Conservation (phyloP, 805 yeast species). For the Jamesozyma jinghongensis region DNA sequence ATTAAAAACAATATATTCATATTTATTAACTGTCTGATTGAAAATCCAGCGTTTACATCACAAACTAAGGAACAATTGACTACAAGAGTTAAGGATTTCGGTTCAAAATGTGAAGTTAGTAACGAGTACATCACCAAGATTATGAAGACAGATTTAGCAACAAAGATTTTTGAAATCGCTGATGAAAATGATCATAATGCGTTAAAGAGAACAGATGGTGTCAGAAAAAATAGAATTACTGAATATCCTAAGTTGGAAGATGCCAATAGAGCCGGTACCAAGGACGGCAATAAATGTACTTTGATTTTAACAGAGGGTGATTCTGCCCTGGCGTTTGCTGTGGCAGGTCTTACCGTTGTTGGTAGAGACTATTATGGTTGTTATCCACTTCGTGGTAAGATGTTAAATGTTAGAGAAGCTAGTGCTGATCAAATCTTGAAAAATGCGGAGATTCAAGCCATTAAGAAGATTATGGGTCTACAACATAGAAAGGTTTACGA, state of each 20-base stretch:
- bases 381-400: conserved; percentile 90
- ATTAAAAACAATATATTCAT: conserved; percentile 83
- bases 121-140: conserved; percentile 67
- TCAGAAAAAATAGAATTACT: conserved; percentile 73
- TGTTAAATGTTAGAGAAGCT: conserved; percentile 93
- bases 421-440: conserved; percentile 90
- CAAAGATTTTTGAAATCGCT: conserved; percentile 72
- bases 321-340: conserved; percentile 87
- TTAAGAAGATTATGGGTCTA: conserved; percentile 89
- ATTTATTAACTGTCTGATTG: conserved; percentile 84
- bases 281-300: conserved; percentile 86
- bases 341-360: conserved; percentile 86
- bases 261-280: conserved; percentile 94
- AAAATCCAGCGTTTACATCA: conserved; percentile 94
- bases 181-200: conserved; percentile 82
- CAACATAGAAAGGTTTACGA: conserved; percentile 85
- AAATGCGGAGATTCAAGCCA: conserved; percentile 89
- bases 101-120: conserved; percentile 70
- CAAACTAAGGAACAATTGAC: conserved; percentile 96
- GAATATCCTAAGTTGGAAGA: conserved; percentile 86
- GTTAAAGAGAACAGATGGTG: conserved; percentile 80
- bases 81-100: conserved; percentile 81
- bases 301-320: conserved; percentile 94
- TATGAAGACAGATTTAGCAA: conserved; percentile 61
- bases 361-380: conserved; percentile 95